Evolutionary conservation across 225 moss, liverwort and hornwort genomes (phyloP), one percentile per base, ranked within the genome.

Genomic region (Physcomitrellopsis africana): DNA sequence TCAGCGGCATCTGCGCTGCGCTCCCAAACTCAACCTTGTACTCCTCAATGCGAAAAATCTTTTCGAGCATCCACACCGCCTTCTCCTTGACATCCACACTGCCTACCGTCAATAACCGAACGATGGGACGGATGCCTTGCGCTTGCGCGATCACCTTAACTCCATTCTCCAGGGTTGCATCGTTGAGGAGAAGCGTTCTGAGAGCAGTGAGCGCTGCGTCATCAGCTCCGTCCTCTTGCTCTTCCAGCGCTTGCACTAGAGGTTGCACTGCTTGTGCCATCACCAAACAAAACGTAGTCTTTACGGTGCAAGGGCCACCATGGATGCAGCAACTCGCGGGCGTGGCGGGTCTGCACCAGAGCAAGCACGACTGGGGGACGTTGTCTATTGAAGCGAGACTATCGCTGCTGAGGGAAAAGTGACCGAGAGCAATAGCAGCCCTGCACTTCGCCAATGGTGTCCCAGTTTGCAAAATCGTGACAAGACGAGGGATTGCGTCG

Each of bases 1-100:
- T 97, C 16, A 97, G 79, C 61, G 96, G 91, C 96, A 97, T 94
- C 85, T 97, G 94, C 7, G 96, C 96, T 54, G 89, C 11, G 64
- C 80, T 85, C 19, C 96, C 92, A 22, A 79, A 93, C 41, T 83
- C 72, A 32, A 64, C 45, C 47, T 91, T 89, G 51, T 94, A 94
- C 76, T 85, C 83, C 67, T 97, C 94, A 45, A 97, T 90, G 66
- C 96, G 91, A 75, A 97, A 97, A 17, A 97, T 80, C 81, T 85
- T 94, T 69, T 97, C 96, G 71, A 97, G 75, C 82, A 97, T 91
- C 79, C 84, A 83, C 18, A 97, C 96, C 0, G 91, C 92, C 77
- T 89, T 92, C 76, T 93, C 96, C 82, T 97, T 97, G 6, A 90
- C 91, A 24, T 86, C 81, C 54, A 86, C 77, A 69, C 73, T 90